A percentile compares a stretch with the other conserved stretches of the same genome.
phyloP scores from a whole-genome alignment of 352 stramenopile species.

The Globisporangium nodosum region DNA sequence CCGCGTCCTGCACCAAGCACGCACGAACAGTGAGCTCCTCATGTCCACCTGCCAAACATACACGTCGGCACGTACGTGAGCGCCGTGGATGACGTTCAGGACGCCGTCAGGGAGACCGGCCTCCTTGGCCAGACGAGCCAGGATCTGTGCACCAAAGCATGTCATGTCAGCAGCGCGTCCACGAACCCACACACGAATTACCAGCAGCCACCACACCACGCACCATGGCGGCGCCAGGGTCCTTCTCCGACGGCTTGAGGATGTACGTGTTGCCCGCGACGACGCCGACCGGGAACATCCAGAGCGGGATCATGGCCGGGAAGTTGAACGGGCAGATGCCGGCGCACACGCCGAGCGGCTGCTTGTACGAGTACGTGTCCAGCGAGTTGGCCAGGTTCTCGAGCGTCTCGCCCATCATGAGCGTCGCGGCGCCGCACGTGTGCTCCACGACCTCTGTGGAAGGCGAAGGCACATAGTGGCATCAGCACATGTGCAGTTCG shows the following conservation, averaged over 20 bases:
- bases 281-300: conserved; percentile 87
- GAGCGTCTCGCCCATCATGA: conserved; percentile 95
- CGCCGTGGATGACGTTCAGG: conserved; percentile 92
- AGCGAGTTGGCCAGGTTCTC: conserved; percentile 89
- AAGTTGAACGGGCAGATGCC: conserved; percentile 96
- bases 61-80: conserved; percentile 33
- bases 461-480: neutral
- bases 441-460: conserved; percentile 62
- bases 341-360: conserved; percentile 92
- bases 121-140: conserved; percentile 90
- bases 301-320: conserved; percentile 96
- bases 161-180: neutral
- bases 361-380: conserved; percentile 95
- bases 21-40: neutral
- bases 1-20: conserved; percentile 56
- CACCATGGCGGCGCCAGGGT: conserved; percentile 84
- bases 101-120: conserved; percentile 93
- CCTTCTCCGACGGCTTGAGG: conserved; percentile 95
- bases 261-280: conserved; percentile 96
- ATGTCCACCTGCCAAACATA: neutral
- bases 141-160: conserved; percentile 38
- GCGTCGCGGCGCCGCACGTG: conserved; percentile 63
- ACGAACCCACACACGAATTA: neutral
- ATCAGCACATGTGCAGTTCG: no score
- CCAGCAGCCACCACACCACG: neutral